Base-by-base conservation (phyloP, 805 yeast genomes). In the Isabelozyma pseudorhagii region DNA sequence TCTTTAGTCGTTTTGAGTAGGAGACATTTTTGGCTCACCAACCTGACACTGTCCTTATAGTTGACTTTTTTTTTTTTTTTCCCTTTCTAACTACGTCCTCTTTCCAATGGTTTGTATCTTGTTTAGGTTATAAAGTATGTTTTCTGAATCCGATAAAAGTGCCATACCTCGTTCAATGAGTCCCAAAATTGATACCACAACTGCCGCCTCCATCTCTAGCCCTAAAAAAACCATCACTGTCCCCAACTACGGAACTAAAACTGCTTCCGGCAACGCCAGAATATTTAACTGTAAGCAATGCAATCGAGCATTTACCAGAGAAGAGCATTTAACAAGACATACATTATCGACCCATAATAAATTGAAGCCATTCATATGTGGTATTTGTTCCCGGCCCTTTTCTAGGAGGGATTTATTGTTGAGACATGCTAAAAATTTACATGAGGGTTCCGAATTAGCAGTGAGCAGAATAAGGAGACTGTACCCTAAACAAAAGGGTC, bases 371-470 rank as follows among this genome's bases (percentile, higher is more conserved):
- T 74, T 70, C 52, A 60, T 68, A 5, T 74, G 79, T 50, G 78
- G 78, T 7, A 66, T 74, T n/a, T 74, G 79, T 55, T 52, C 61
- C 36, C 61, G 79, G 45, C 75, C 79, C 6, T 74, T 74, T 48
- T 65, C 72, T 4, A 63, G 79, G 52, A 54, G 79, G 47, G 79
- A 74, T 56, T 66, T 74, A 50, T 63, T 73, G 38, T 60, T 74
- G 45, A 56, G 79, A 45, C 79, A 74, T 53, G 79, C 79, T 13
- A 74, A 74, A 51, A 74, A 74, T 54, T 62, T 74, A 45, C 79
- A 74, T 48, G 64, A 70, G 50, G 79, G 79, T 11, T 64, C 69
- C 48, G 79, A 74, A 54, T 49, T 64, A 53, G 75, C 78, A 9
- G 74, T 74, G n/a, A 64, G 69, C 46, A 63, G 79, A 44, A 69